These are phyloP conservation scores for Vachellia collinsii DNA, from an alignment of 306 rosid genomes.

Conservation along the genomic window DNA sequence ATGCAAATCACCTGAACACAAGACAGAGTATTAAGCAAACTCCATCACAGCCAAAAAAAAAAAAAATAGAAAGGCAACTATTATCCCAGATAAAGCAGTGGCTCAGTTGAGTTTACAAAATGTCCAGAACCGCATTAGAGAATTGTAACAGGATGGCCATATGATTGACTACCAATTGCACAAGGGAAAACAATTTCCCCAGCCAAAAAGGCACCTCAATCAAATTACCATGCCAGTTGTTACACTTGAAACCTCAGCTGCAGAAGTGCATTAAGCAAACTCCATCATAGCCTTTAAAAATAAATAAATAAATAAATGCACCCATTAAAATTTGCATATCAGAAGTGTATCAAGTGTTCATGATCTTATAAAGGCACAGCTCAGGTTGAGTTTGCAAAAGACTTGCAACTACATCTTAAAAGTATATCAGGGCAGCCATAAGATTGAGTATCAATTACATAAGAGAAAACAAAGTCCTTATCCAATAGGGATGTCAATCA, in stretches of 20 bases:
- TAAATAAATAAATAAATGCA: neutral
- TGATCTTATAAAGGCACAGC: neutral
- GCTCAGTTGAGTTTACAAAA: neutral
- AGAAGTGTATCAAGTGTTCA: neutral
- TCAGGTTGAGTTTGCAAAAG: neutral
- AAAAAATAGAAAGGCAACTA: too few relatives aligned
- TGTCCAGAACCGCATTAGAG: neutral
- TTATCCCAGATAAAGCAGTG: neutral
- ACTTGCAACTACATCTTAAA: neutral
- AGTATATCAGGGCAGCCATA: neutral
- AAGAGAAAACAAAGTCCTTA: neutral
- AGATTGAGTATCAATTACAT: neutral
- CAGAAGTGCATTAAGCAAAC: neutral
- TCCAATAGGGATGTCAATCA: too few relatives aligned
- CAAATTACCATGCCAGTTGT: neutral
- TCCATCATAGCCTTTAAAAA: neutral
- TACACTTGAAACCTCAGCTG: neutral
- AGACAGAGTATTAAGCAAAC: too few relatives aligned
- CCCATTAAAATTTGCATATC: neutral
- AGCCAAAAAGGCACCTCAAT: neutral
- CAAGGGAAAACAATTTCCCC: neutral
- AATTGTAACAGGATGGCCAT: neutral
- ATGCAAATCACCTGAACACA: constrained; percentile 53
- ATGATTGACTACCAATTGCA: neutral
- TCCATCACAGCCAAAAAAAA: too few relatives aligned